These are phyloP conservation scores for Ceratocystis colombiana DNA, from an alignment of 2,329 filamentous ascomycete species.

Conservation along the genomic window DNA sequence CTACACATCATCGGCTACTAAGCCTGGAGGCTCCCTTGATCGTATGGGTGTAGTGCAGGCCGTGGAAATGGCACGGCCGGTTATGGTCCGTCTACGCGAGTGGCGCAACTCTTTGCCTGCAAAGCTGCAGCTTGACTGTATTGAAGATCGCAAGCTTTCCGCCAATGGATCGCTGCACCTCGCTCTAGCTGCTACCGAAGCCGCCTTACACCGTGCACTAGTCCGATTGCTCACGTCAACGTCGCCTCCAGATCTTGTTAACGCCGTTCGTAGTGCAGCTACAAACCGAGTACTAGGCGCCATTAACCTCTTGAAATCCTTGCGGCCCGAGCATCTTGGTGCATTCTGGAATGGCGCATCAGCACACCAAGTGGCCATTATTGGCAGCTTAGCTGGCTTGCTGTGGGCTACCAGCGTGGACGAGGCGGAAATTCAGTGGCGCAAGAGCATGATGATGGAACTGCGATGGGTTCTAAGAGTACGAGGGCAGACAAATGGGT, in stretches of 20 bases:
- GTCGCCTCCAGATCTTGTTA: constrained; percentile 22
- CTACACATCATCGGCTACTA: constrained; percentile 26
- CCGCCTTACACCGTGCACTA: constrained; percentile 37
- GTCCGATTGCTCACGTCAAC: constrained; percentile 29
- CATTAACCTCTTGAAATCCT: constrained; percentile 33
- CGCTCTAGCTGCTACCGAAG: constrained; percentile 38
- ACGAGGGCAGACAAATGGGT: constrained; percentile 34
- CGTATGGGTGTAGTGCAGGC: constrained; percentile 28
- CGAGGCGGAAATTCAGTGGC: constrained; percentile 34
- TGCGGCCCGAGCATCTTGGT: constrained; percentile 35
- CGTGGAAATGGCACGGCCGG: constrained; percentile 39
- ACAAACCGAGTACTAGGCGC: constrained; percentile 32
- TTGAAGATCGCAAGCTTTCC: constrained; percentile 33
- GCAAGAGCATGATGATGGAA: constrained; percentile 35
- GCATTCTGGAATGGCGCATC: constrained; percentile 36
- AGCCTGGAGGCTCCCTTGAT: constrained; percentile 21
- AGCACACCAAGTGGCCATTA: constrained; percentile 30
- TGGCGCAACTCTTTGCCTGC: constrained; percentile 39
- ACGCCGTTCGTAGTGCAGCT: constrained; percentile 28
- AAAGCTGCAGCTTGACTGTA: constrained; percentile 36
- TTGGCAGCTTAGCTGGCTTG: constrained; percentile 31
- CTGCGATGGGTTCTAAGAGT: constrained; percentile 38
- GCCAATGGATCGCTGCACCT: constrained; percentile 36
- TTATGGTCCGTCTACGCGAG: constrained; percentile 38
- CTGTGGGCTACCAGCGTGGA: constrained; percentile 27